Evolutionary conservation across 352 stramenopile species (phyloP).

Genomic region (Phytophthora multivora): DNA sequence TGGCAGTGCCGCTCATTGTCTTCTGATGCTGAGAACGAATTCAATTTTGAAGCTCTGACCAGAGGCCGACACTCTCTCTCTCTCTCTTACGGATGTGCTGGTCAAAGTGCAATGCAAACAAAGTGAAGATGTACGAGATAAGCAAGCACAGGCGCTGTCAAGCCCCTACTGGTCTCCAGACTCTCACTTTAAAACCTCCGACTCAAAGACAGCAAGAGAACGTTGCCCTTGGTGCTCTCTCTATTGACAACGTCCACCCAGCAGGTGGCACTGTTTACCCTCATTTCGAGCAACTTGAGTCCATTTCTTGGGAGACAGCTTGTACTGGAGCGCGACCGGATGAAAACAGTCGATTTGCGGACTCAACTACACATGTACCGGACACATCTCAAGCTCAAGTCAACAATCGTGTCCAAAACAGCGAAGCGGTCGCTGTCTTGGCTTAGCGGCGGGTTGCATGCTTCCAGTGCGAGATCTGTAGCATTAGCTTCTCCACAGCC

Average conservation of each 20-base stretch:
- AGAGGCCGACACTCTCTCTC: constrained; percentile 8
- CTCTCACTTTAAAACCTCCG: constrained; percentile 1
- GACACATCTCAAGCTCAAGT: constrained; percentile 7
- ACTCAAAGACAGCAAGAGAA: constrained; percentile 17
- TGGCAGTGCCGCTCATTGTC: constrained; percentile 15
- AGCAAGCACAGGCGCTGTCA: constrained; percentile 30
- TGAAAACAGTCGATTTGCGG: constrained; percentile 18
- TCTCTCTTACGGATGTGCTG: constrained; percentile 29
- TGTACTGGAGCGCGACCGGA: constrained; percentile 8
- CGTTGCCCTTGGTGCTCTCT: constrained; percentile 3
- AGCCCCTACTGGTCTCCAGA: constrained; percentile 35
- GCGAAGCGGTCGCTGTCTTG: constrained; percentile 1
- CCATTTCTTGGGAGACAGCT: constrained; percentile 13
- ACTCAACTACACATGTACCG: constrained; percentile 32
- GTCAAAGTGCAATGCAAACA: constrained; percentile 15
- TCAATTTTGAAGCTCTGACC: constrained; percentile 24
- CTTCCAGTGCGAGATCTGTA: constrained; percentile 21
- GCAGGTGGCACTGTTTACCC: constrained; percentile 8
- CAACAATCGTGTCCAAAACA: constrained; percentile 3
- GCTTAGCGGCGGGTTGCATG: constrained; percentile 15
- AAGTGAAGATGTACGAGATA: constrained; percentile 18
- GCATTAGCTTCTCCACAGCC: background rate
- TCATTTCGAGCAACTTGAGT: background rate
- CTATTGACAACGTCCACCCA: constrained; percentile 29
- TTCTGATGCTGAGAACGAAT: constrained; percentile 18